These are phyloP conservation scores for Avena insularis DNA, from an alignment of 176 grass and related monocot genomes.

Conservation along the genomic window DNA sequence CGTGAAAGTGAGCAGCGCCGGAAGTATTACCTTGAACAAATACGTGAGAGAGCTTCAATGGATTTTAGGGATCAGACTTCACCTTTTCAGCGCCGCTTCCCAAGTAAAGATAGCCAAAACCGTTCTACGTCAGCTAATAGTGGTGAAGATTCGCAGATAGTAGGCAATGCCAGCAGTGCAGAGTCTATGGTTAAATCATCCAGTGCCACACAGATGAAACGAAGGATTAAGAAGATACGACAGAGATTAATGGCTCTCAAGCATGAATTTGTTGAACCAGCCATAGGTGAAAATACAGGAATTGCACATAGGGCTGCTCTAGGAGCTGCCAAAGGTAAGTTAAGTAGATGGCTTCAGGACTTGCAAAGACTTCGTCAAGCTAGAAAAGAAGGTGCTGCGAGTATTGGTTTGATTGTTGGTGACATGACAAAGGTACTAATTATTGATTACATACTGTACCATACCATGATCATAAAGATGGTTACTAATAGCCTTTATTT, in stretches of 20 bases:
- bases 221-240: conserved; percentile 95
- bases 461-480: conserved; percentile 31
- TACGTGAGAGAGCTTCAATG: conserved; percentile 99
- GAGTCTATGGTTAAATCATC: conserved; percentile 68
- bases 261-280: conserved; percentile 88
- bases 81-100: conserved; percentile 90
- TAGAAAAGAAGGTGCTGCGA: conserved; percentile 94
- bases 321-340: conserved; percentile 81
- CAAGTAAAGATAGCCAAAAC: conserved; percentile 78
- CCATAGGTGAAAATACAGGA: conserved; percentile 82
- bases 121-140: conserved; percentile 71
- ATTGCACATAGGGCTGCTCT: conserved; percentile 70
- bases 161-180: conserved; percentile 49
- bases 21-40: conserved; percentile 98
- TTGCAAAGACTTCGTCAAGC: conserved; percentile 91
- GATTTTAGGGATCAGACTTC: conserved; percentile 98
- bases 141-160: conserved; percentile 67
- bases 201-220: conserved; percentile 67
- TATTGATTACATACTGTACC: conserved; percentile 42
- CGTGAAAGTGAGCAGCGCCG: conserved; percentile 98
- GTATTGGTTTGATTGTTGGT: conserved; percentile 89
- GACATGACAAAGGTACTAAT: conserved; percentile 91
- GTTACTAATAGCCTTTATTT: conserved; percentile 47
- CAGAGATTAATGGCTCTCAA: conserved; percentile 99
- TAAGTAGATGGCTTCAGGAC: conserved; percentile 98